These are phyloP conservation scores for Gastrolobium villosum DNA, from an alignment of 306 rosid species.

Conservation along the genomic window DNA sequence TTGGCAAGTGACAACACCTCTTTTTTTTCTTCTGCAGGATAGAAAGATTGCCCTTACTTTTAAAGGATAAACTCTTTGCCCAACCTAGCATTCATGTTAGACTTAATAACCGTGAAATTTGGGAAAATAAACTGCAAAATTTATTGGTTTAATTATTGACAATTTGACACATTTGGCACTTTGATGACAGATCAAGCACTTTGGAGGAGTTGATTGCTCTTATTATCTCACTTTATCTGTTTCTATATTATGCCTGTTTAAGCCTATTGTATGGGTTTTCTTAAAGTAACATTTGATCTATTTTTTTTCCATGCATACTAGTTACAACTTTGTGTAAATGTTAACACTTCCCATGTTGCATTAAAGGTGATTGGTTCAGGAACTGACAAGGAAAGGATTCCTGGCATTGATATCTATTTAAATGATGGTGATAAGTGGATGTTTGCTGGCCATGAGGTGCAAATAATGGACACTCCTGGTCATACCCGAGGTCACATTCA, in stretches of 20 bases:
- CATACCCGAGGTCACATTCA: conserved; percentile 81
- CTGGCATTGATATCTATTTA: conserved; percentile 82
- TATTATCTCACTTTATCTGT: not conserved
- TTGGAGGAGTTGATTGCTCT: conserved; percentile 30
- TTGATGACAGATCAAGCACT: conserved; percentile 20
- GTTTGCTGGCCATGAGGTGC: conserved; percentile 99
- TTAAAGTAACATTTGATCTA: conserved; percentile 10
- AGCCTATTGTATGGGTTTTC: not conserved
- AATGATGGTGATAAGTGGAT: conserved; percentile 97
- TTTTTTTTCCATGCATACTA: conserved; percentile 24
- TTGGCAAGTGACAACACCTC: not conserved
- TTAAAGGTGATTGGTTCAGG: conserved; percentile 89
- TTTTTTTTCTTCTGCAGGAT: not conserved
- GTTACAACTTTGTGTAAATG: conserved; percentile 26
- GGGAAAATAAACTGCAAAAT: not conserved
- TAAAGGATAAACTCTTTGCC: not conserved
- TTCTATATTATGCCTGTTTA: conserved; percentile 12
- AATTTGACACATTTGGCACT: not conserved
- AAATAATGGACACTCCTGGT: conserved; percentile 87
- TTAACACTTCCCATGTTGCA: conserved; percentile 24
- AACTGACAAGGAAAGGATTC: conserved; percentile 78
- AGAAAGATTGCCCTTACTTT: not conserved
- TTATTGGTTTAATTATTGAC: not conserved
- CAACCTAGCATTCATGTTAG: not conserved
- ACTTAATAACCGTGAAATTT: not conserved